These are phyloP conservation scores for Spinacia oleracea DNA, from an alignment of 179 eudicot species.

Conservation along the genomic window DNA sequence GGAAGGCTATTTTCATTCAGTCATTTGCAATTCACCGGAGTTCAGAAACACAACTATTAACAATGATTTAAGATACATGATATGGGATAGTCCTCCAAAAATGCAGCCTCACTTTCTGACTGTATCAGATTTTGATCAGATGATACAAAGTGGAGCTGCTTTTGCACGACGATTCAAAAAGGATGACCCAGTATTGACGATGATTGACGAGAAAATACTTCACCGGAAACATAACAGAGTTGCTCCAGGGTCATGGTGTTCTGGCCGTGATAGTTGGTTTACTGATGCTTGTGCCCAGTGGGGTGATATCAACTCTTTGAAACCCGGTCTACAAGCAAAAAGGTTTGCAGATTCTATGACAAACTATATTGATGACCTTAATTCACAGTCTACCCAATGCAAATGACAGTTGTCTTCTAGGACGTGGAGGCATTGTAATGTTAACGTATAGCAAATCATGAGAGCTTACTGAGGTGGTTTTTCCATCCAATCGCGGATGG, in stretches of 20 bases:
- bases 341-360: slow-evolving; percentile 53
- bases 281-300: slow-evolving; percentile 67
- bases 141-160: slow-evolving; percentile 87
- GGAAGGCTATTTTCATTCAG: slow-evolving; percentile 89
- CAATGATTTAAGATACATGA: slow-evolving; percentile 77
- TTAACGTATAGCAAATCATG: not conserved
- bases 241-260: slow-evolving; percentile 89
- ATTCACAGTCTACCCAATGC: slow-evolving; percentile 64
- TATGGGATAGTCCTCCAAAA: slow-evolving; percentile 95
- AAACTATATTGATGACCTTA: slow-evolving; percentile 53
- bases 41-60: slow-evolving; percentile 83
- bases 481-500: slow-evolving; percentile 1
- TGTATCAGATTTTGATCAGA: slow-evolving; percentile 58
- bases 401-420: slow-evolving; percentile 33
- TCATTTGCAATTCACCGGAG: slow-evolving; percentile 76
- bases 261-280: slow-evolving; percentile 57
- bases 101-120: slow-evolving; percentile 77
- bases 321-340: slow-evolving; percentile 62
- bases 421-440: not conserved
- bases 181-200: slow-evolving; percentile 63
- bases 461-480: slow-evolving; percentile 14
- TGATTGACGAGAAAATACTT: slow-evolving; percentile 72
- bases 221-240: slow-evolving; percentile 55
- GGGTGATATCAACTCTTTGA: slow-evolving; percentile 72
- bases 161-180: slow-evolving; percentile 74